Evolutionary conservation across 2,329 filamentous ascomycete species (phyloP), one percentile per base, ranked within the genome.

Genomic region (Cladophialophora exuberans): DNA sequence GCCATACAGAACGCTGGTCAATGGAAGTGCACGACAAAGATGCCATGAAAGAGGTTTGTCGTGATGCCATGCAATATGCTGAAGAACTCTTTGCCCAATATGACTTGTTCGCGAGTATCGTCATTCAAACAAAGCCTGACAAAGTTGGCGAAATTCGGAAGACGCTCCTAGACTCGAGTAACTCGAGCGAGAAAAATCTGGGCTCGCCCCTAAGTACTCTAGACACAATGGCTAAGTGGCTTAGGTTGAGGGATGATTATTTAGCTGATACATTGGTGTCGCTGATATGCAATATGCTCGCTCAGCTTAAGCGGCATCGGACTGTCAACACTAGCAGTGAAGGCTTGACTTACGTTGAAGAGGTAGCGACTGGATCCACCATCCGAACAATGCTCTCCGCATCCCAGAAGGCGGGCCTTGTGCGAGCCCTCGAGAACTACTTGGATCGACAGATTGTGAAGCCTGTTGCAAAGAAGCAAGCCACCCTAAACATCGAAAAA

Each of bases 41-140:
- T 17, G 78, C 83, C 50, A 92, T 99, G 89, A 87, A 91, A 65
- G 86, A 96, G 54, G 97, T 97, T 66, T 97, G 92, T 68, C 86
- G 94, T 62, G 90, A 96, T 67, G 89, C 89, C 11, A 99, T 99
- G 83, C 90, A 97, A 65, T 89, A 96, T 67, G 92, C 93, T 0
- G 89, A 96, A 66, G 81, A 83, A 30, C 80, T 96, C 1, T 89
- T 97, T 67, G 86, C 89, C 35, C 86, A 96, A 64, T 94, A 95
- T 69, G 86, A 85, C 46, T 82, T 97, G 55, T 85, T 99, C 60
- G 84, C 89, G 2, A 88, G 86, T 41, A 88, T 89, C 10, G 71
- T 91, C 53, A 74, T 74, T 33, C 74, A 75, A 47, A 73, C 74
- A 20, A 73, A 75, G 51, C 69, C 67, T 6, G 69, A 66, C 10